Percentiles rank a stretch among this genome's conserved stretches.
Evolutionary conservation across 176 grass and related monocot species (phyloP).

Genomic region (Oryza longistaminata): DNA sequence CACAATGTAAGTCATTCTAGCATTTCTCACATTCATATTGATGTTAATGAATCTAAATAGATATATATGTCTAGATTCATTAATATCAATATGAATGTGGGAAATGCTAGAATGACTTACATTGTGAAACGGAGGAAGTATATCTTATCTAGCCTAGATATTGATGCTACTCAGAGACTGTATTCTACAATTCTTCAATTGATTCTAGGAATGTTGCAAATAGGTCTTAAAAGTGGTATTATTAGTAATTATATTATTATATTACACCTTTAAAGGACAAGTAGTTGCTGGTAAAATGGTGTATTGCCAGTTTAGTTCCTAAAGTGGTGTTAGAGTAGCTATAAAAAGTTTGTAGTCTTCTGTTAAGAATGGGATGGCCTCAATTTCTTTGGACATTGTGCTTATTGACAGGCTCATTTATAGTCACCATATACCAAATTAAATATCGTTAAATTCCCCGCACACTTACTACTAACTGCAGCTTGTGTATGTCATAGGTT

Average conservation of each 20-base stretch:
- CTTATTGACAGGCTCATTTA: background rate
- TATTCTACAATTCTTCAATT: constrained; percentile 19
- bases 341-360: background rate
- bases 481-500: constrained; percentile 56
- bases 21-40: too few species aligned
- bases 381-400: background rate
- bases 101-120: too few species aligned
- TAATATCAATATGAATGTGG: too few species aligned
- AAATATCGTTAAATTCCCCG: background rate
- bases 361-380: constrained; percentile 6
- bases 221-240: background rate
- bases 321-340: background rate
- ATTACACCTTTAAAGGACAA: constrained; percentile 13
- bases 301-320: background rate
- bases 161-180: background rate
- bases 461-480: background rate
- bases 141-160: background rate
- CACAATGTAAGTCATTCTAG: too few species aligned
- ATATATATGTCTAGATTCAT: too few species aligned
- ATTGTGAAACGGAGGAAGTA: too few species aligned
- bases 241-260: background rate
- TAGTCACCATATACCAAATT: background rate
- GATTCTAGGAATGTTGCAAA: background rate
- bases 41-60: too few species aligned
- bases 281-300: constrained; percentile 6